phyloP scores from a whole-genome alignment of 257 asterid genomes.

The Linaria vulgaris region DNA sequence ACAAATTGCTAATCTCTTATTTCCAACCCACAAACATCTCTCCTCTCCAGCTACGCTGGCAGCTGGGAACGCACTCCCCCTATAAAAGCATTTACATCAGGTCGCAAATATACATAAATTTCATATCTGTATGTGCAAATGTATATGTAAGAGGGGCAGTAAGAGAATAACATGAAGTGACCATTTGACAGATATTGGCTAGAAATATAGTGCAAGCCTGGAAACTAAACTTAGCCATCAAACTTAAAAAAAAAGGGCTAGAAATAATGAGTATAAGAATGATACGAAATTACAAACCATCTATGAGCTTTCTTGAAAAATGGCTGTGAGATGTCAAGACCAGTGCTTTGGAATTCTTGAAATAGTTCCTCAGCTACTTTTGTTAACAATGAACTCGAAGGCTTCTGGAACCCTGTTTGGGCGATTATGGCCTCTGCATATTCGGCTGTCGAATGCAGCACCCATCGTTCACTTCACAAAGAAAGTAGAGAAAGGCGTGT shows the following conservation, averaged over 20 bases:
- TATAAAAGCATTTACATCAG: constrained; percentile 19
- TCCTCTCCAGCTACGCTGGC: constrained; percentile 57
- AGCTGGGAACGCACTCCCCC: constrained; percentile 93
- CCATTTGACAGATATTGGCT: no score
- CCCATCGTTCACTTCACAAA: constrained; percentile 73
- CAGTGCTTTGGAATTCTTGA: constrained; percentile 64
- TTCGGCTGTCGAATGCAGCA: constrained; percentile 80
- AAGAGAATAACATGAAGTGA: no score
- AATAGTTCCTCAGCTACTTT: constrained; percentile 76
- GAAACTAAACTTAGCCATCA: no score
- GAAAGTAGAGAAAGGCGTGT: not conserved
- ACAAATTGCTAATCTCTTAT: constrained; percentile 68
- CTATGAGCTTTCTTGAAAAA: constrained; percentile 81
- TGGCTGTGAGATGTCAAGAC: constrained; percentile 53
- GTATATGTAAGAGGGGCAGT: no score
- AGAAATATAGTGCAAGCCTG: no score
- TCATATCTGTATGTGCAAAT: no score
- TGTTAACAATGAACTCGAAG: constrained; percentile 45
- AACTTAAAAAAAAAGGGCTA: no score
- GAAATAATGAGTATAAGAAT: constrained; percentile 9
- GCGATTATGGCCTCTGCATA: constrained; percentile 68
- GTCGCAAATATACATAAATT: no score
- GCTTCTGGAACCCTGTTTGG: constrained; percentile 74
- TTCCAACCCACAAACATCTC: constrained; percentile 73
- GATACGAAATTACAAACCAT: constrained; percentile 75